Evolutionary conservation across 2,329 filamentous ascomycete species (phyloP).

Genomic region (Septoria linicola): DNA sequence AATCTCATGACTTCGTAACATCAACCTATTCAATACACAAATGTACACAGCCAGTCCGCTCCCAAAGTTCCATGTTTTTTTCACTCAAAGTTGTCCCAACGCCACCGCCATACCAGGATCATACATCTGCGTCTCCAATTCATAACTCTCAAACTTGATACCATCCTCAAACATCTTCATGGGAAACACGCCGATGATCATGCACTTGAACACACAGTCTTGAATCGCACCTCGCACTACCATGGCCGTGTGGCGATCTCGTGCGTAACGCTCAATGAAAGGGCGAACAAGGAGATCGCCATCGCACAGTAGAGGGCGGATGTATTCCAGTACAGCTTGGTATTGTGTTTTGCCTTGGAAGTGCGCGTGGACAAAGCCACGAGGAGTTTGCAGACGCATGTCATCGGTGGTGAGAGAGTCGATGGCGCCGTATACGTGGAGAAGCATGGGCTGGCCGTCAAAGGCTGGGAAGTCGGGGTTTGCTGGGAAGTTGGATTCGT

Average conservation of each 20-base stretch:
- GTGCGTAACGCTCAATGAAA: slow-evolving; percentile 12
- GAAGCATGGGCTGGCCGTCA: slow-evolving; percentile 1
- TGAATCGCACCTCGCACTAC: slow-evolving; percentile 15
- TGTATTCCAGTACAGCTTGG: slow-evolving; percentile 11
- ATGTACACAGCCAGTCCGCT: too few relatives aligned
- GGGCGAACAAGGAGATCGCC: slow-evolving; percentile 17
- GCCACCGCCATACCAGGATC: slow-evolving; percentile 8
- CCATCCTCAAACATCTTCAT: slow-evolving; percentile 17
- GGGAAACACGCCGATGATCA: slow-evolving; percentile 15
- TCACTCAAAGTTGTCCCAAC: neutral
- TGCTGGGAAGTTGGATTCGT: slow-evolving; percentile 14
- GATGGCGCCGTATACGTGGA: slow-evolving; percentile 15
- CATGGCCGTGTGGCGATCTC: slow-evolving; percentile 13
- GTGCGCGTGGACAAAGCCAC: slow-evolving; percentile 5
- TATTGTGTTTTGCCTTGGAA: slow-evolving; percentile 5
- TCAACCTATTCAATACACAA: too few relatives aligned
- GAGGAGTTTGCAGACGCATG: slow-evolving; percentile 11
- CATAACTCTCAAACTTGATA: slow-evolving; percentile 9
- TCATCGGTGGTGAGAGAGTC: neutral
- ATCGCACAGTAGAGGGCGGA: slow-evolving; percentile 9
- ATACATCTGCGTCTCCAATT: slow-evolving; percentile 18
- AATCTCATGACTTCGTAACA: too few relatives aligned
- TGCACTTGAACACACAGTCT: slow-evolving; percentile 18
- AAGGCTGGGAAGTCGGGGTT: slow-evolving; percentile 9
- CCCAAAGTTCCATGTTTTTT: neutral